These are phyloP conservation scores for Pseudogymnoascus sp. DNA, from an alignment of 2,329 filamentous ascomycete species.

Conservation along the genomic window DNA sequence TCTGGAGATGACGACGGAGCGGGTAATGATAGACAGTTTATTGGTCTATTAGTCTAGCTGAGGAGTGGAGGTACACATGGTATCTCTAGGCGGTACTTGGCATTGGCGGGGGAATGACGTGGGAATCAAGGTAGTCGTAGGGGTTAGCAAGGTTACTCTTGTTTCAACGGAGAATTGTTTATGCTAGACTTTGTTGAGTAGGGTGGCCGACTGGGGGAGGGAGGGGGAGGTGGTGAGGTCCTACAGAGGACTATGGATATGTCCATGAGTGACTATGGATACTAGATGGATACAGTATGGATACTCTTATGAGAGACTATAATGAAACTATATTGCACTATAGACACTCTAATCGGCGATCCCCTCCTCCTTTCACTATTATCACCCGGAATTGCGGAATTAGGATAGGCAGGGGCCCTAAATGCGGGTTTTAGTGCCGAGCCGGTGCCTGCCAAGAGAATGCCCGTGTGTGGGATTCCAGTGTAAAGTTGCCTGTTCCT, in stretches of 20 bases:
- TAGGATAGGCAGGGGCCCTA: background rate
- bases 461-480: no score
- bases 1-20: background rate
- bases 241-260: background rate
- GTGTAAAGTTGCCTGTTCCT: no score
- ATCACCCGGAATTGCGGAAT: constrained; percentile 1
- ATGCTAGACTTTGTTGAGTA: background rate
- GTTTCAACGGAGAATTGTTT: background rate
- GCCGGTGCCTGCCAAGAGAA: background rate
- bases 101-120: background rate
- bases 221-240: background rate
- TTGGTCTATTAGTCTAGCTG: background rate
- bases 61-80: background rate
- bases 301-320: background rate
- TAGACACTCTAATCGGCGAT: background rate
- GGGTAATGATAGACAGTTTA: background rate
- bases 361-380: background rate
- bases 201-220: background rate
- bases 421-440: background rate
- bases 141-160: no score
- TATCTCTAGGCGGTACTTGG: background rate
- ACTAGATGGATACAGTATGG: background rate
- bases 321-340: no score
- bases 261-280: background rate
- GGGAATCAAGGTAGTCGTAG: background rate